Evolutionary conservation across 2,329 filamentous ascomycete species (phyloP), one percentile per base, ranked within the genome.

Genomic region (Exophiala bonariae): DNA sequence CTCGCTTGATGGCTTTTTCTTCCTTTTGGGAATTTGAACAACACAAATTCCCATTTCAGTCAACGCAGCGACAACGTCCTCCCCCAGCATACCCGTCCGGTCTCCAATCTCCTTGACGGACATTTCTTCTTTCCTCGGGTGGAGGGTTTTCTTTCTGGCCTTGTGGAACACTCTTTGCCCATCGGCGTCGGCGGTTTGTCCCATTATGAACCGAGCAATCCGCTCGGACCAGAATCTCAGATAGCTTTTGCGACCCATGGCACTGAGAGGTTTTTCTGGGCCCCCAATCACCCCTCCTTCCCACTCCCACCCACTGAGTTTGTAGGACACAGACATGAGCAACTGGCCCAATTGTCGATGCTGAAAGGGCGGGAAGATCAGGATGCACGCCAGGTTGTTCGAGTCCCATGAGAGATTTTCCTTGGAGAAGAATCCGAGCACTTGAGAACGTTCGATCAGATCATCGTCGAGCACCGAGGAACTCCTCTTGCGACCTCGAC

Each of bases 331-430:
- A 4, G 89, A 90, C 82, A 99, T 97, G 23, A 99, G 77, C 41
- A 97, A 73, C 41, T 89, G 83, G 0, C 93, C 93, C 0, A 97
- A 78, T 1, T 92, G 90, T 56, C 89, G 90, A 54, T 87, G 85
- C 68, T 97, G 92, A 83, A 92, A 97, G 0, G 93, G 93, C 1
- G 93, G 93, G 62, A 97, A 97, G 13, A 97, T 81, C 5, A 97
- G 77, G 59, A 99, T 99, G 65, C 93, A 99, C 1, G 93, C 93
- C 4, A 99, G 78, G 58, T 97, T 99, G 68, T 99, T 97, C 62
- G 92, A 91, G 62, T 99, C 93, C 92, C 93, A 99, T 3, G 89
- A 96, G 76, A 96, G 87, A 67, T 97, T 97, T 68, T 99, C 93
- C 66, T 99, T 97, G 55, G 88, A 95, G 73, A 97, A 99, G 77